A percentile compares a stretch with the other conserved stretches of the same genome.
Evolutionary conservation across 2,329 filamentous ascomycete genomes (phyloP).

Genomic region (Fusarium nygamai): DNA sequence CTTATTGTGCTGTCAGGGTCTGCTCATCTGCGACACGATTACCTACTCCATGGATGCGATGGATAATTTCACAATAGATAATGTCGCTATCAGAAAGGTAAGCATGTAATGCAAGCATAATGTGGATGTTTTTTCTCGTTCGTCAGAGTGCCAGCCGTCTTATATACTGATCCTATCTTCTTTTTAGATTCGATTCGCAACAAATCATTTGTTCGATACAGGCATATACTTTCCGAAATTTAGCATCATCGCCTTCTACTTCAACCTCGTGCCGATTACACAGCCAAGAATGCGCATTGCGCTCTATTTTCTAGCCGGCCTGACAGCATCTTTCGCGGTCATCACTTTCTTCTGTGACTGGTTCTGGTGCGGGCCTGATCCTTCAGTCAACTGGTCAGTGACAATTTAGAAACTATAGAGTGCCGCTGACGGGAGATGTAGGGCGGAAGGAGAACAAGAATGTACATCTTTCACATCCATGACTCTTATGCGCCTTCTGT

Average conservation of each 20-base stretch:
- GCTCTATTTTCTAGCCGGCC: background rate
- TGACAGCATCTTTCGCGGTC: background rate
- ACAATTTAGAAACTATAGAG: rapidly evolving
- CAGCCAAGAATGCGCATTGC: background rate
- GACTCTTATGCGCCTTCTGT: constrained; percentile 5
- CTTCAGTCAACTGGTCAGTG: constrained; percentile 4
- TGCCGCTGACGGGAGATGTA: background rate
- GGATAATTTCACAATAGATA: constrained; percentile 4
- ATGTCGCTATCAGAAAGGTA: background rate
- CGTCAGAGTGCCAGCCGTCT: background rate
- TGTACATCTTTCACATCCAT: background rate
- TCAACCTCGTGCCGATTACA: background rate
- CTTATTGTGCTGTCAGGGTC: background rate
- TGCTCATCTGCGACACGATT: constrained; percentile 2
- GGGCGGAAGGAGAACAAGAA: background rate
- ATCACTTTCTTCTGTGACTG: background rate
- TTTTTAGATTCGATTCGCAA: background rate
- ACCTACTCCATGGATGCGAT: background rate
- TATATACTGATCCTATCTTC: background rate
- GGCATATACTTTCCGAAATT: constrained; percentile 15
- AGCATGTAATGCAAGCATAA: rapidly evolving
- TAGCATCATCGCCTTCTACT: constrained; percentile 3
- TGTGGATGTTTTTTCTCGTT: rapidly evolving
- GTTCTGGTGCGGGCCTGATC: constrained; percentile 6
- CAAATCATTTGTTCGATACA: constrained; percentile 12